Conservation (phyloP, 495 filamentous ascomycete species). For the Letharia columbiana region DNA sequence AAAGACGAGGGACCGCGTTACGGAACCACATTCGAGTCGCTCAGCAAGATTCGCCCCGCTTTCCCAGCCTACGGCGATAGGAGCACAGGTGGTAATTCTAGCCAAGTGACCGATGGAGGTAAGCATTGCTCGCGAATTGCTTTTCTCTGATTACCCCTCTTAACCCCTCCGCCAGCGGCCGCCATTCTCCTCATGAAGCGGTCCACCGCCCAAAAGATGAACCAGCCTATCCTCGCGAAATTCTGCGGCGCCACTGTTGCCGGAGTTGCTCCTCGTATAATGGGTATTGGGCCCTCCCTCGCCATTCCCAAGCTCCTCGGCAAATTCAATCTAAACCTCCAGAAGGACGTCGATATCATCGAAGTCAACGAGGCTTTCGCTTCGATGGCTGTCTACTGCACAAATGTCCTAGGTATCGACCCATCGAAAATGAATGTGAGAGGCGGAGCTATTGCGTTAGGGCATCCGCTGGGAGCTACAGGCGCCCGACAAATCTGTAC, state of each 20-base stretch:
- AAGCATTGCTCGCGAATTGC: constrained; percentile 18
- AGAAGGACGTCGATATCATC: constrained; percentile 71
- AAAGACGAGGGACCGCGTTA: constrained; percentile 83
- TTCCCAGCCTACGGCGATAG: constrained; percentile 84
- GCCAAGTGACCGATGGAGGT: constrained; percentile 89
- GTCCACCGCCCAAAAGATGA: constrained; percentile 74
- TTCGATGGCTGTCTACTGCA: constrained; percentile 92
- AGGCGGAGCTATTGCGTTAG: constrained; percentile 71
- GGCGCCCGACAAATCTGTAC: constrained; percentile 76
- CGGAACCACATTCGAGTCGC: constrained; percentile 74
- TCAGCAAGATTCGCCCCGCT: constrained; percentile 81
- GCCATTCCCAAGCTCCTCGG: constrained; percentile 89
- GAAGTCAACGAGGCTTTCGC: constrained; percentile 98
- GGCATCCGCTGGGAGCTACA: constrained; percentile 75
- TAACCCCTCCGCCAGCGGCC: constrained; percentile 46
- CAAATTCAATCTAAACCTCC: constrained; percentile 68
- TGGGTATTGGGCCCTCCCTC: constrained; percentile 92
- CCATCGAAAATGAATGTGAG: constrained; percentile 81
- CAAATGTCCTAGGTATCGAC: constrained; percentile 66
- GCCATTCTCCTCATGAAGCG: constrained; percentile 91
- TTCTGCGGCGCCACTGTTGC: constrained; percentile 87
- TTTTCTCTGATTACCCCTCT: neutral
- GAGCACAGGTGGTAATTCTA: constrained; percentile 91
- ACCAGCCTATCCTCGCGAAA: constrained; percentile 89
- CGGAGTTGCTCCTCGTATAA: constrained; percentile 83